These are phyloP conservation scores for Trametes sanguinea DNA, from an alignment of 768 basidiomycete genomes.

Conservation along the genomic window DNA sequence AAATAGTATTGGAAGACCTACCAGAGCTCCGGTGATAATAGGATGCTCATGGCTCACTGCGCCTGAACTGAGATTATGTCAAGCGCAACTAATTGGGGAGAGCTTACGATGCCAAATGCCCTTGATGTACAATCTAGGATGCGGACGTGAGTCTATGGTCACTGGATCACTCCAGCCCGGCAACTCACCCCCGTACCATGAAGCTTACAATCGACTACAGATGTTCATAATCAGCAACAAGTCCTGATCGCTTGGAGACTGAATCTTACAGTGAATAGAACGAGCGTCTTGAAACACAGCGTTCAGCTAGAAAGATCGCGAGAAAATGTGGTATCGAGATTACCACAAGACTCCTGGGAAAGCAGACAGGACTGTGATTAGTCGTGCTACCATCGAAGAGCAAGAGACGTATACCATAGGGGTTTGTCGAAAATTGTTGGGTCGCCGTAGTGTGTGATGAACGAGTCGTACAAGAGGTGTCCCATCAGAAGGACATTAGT, in stretches of 20 bases:
- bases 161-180: too few relatives aligned
- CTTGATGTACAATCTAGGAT: slow-evolving; percentile 47
- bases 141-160: background rate
- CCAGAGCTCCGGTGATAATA: slow-evolving; percentile 46
- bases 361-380: background rate
- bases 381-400: background rate
- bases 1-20: slow-evolving; percentile 38
- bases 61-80: background rate
- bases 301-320: background rate
- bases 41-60: slow-evolving; percentile 50
- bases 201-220: slow-evolving; percentile 11
- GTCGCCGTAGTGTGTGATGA: slow-evolving; percentile 9
- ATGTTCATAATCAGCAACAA: too few relatives aligned
- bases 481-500: background rate
- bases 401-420: background rate
- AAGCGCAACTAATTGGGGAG: background rate
- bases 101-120: slow-evolving; percentile 53
- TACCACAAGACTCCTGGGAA: slow-evolving; percentile 12
- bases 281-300: background rate
- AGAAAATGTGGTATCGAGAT: background rate
- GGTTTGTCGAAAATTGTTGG: slow-evolving; percentile 1
- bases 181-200: slow-evolving; percentile 11
- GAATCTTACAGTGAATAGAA: slow-evolving; percentile 1
- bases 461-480: slow-evolving; percentile 10
- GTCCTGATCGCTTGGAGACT: background rate